A percentile compares a stretch with the other conserved stretches of the same genome.
phyloP scores from a whole-genome alignment of 768 basidiomycete species.

The Cantharellus cinnabarinus region DNA sequence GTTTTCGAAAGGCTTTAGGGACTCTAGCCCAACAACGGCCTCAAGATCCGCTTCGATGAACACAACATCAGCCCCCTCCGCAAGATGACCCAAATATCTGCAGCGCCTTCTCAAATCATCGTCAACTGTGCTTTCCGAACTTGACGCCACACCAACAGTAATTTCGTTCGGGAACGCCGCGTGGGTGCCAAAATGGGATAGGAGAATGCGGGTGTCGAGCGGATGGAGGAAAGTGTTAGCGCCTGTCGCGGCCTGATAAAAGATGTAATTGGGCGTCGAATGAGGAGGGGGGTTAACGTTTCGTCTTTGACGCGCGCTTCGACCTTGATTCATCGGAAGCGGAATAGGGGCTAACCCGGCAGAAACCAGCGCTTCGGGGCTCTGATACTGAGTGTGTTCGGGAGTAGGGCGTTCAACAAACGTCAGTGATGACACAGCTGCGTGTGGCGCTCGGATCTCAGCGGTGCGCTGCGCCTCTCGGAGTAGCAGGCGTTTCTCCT shows the following conservation, averaged over 20 bases:
- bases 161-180: constrained; percentile 69
- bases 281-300: constrained; percentile 77
- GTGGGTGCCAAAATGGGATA: constrained; percentile 67
- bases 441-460: constrained; percentile 13
- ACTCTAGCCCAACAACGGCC: constrained; percentile 53
- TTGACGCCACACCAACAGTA: constrained; percentile 56
- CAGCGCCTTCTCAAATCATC: constrained; percentile 87
- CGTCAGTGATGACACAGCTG: constrained; percentile 2
- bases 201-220: constrained; percentile 81
- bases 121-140: constrained; percentile 62
- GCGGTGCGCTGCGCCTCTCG: constrained; percentile 43
- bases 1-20: constrained; percentile 65
- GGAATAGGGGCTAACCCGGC: constrained; percentile 3
- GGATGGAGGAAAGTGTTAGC: constrained; percentile 85
- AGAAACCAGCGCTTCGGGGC: constrained; percentile 6
- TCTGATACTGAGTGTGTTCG: constrained; percentile 5
- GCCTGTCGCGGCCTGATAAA: constrained; percentile 87
- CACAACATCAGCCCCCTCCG: constrained; percentile 79
- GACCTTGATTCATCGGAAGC: neutral
- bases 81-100: constrained; percentile 86
- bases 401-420: constrained; percentile 25
- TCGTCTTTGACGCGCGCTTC: constrained; percentile 14
- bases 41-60: constrained; percentile 79
- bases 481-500: constrained; percentile 17
- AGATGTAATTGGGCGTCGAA: constrained; percentile 80